phyloP scores from a whole-genome alignment of 2,329 filamentous ascomycete genomes.

The Helotiales sp. region DNA sequence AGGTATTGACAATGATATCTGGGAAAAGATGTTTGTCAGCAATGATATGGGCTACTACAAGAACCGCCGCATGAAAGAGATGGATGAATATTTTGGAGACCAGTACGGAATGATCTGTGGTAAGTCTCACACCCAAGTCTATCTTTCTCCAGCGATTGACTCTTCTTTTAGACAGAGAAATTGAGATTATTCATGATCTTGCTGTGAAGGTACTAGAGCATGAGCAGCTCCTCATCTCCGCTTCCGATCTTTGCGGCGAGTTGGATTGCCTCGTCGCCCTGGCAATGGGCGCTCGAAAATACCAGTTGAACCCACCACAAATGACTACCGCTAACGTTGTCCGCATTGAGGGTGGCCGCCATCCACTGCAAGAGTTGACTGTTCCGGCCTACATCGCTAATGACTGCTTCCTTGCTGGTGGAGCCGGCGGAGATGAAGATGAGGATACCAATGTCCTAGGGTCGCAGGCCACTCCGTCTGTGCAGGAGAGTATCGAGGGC shows the following conservation, averaged over 20 bases:
- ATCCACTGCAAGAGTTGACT: slow-evolving; percentile 82
- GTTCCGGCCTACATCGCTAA: slow-evolving; percentile 83
- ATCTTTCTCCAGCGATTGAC: neutral
- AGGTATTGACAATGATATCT: slow-evolving; percentile 55
- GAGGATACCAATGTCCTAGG: neutral
- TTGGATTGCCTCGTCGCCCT: slow-evolving; percentile 84
- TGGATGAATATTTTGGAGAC: slow-evolving; percentile 83
- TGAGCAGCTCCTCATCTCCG: slow-evolving; percentile 62
- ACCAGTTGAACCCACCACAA: slow-evolving; percentile 68
- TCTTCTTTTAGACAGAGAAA: slow-evolving; percentile 69
- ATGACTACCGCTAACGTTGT: slow-evolving; percentile 72
- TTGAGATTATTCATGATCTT: slow-evolving; percentile 81
- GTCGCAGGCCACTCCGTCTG: neutral
- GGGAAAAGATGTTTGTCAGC: slow-evolving; percentile 77
- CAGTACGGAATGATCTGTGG: slow-evolving; percentile 82
- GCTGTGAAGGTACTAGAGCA: slow-evolving; percentile 69
- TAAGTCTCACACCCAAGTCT: slow-evolving; percentile 39
- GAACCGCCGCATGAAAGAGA: slow-evolving; percentile 73
- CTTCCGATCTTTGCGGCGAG: slow-evolving; percentile 83
- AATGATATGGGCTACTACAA: slow-evolving; percentile 81
- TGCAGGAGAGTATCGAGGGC: slow-evolving; percentile 28
- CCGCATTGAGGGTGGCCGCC: slow-evolving; percentile 74
- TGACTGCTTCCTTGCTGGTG: slow-evolving; percentile 68
- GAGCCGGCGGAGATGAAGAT: slow-evolving; percentile 40
- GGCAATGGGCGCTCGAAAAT: slow-evolving; percentile 71